Conservation (phyloP, 176 grass and related monocot genomes). For the Oropetium thomaeum region DNA sequence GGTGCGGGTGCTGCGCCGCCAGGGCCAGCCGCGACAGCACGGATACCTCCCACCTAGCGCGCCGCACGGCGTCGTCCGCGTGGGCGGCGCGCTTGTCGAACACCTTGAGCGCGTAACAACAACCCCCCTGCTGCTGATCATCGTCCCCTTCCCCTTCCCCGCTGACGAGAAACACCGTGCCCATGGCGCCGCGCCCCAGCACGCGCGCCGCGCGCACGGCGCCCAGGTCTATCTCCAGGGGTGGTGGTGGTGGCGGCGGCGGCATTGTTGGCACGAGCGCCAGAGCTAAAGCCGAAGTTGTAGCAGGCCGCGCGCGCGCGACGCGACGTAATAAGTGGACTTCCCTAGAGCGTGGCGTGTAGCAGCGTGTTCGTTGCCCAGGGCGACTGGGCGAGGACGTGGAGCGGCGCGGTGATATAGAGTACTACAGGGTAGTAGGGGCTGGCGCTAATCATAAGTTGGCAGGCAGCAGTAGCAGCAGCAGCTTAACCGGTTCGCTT, state of each 20-base stretch:
- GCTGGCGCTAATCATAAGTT: conserved; percentile 26
- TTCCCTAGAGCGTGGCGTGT: background rate
- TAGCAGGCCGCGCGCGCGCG: too few relatives aligned
- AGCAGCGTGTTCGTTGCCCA: too few relatives aligned
- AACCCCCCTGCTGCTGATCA: background rate
- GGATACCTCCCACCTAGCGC: conserved; percentile 82
- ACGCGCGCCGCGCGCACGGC: conserved; percentile 66
- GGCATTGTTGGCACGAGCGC: background rate
- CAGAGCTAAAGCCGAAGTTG: background rate
- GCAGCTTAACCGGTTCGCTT: conserved; percentile 30
- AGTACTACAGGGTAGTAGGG: conserved; percentile 7
- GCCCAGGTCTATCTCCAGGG: conserved; percentile 83
- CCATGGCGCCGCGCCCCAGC: conserved; percentile 92
- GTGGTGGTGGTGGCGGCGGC: too few relatives aligned
- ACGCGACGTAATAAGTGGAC: background rate
- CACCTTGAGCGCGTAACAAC: conserved; percentile 98
- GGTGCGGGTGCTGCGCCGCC: conserved; percentile 59
- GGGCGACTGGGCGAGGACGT: conserved; percentile 6
- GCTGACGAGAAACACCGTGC: conserved; percentile 80
- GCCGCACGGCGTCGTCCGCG: conserved; percentile 39
- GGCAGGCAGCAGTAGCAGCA: too few relatives aligned
- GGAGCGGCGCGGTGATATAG: conserved; percentile 13
- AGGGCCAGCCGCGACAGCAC: conserved; percentile 59
- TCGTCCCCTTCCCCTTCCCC: background rate
- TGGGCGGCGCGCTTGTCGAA: conserved; percentile 64